These are phyloP conservation scores for Spinellus fusiger DNA, from an alignment of 192 early-diverging fungal genomes.

Conservation along the genomic window DNA sequence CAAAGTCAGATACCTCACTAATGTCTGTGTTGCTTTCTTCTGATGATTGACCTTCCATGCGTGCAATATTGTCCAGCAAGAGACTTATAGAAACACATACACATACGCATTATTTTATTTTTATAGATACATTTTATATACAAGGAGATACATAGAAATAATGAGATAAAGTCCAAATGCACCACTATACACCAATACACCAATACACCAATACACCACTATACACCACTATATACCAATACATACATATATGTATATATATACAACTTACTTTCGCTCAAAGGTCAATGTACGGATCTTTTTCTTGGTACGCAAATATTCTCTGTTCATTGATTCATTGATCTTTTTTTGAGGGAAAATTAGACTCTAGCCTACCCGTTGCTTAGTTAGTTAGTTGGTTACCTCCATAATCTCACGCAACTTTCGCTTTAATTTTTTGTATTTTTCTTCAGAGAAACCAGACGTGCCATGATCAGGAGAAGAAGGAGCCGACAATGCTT, in stretches of 20 bases:
- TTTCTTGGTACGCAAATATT: conserved; percentile 17
- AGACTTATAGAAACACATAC: conserved; percentile 15
- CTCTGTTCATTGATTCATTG: conserved; percentile 15
- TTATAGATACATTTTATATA: neutral
- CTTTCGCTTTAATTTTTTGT: conserved; percentile 37
- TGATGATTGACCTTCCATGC: conserved; percentile 10
- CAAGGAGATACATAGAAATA: neutral
- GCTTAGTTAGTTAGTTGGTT: no score
- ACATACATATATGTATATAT: neutral
- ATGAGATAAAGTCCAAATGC: neutral
- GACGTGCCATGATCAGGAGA: neutral
- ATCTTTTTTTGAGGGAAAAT: conserved; percentile 2
- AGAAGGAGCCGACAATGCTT: conserved; percentile 5
- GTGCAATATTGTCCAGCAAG: conserved; percentile 22
- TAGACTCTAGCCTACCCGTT: neutral
- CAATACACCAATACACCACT: neutral
- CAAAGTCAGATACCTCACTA: conserved; percentile 18
- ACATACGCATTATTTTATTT: neutral
- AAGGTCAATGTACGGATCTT: conserved; percentile 18
- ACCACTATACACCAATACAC: neutral
- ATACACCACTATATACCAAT: neutral
- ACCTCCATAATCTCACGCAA: conserved; percentile 40
- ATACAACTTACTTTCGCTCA: conserved; percentile 6
- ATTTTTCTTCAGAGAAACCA: conserved; percentile 34
- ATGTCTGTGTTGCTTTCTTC: conserved; percentile 22